Percentiles rank a stretch among this genome's conserved stretches.
Conservation (phyloP, 2,329 filamentous ascomycete genomes). For the Fusarium nisikadoi region DNA sequence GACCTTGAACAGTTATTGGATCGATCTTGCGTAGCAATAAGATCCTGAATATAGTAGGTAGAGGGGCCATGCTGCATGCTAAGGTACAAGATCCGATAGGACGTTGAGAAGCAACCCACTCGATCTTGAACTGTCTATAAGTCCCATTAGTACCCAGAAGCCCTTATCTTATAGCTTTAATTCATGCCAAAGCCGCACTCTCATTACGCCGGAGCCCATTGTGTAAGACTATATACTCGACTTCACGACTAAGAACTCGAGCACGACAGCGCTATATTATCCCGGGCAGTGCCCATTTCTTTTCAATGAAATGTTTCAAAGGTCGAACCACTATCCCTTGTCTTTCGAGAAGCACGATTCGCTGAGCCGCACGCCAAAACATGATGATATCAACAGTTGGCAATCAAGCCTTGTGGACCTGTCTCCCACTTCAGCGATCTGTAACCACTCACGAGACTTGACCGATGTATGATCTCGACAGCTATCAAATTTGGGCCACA, state of each 20-base stretch:
- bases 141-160: rapidly evolving
- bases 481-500: rapidly evolving
- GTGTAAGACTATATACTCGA: neutral
- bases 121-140: neutral
- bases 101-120: rapidly evolving
- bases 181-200: rapidly evolving
- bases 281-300: rapidly evolving
- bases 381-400: neutral
- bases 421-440: no score
- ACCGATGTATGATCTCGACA: neutral
- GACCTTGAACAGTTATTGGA: neutral
- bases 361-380: rapidly evolving
- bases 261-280: neutral
- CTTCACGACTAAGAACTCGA: neutral
- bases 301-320: neutral
- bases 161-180: rapidly evolving
- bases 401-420: neutral
- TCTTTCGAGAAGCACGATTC: neutral
- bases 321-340: rapidly evolving
- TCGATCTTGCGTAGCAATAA: neutral
- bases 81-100: neutral
- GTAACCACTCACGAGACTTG: no score
- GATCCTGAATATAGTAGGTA: neutral
- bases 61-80: neutral
- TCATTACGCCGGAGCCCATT: neutral